Evolutionary conservation across 345 rosid genomes (phyloP), one percentile per base, ranked within the genome.

Genomic region (Carallia brachiata): DNA sequence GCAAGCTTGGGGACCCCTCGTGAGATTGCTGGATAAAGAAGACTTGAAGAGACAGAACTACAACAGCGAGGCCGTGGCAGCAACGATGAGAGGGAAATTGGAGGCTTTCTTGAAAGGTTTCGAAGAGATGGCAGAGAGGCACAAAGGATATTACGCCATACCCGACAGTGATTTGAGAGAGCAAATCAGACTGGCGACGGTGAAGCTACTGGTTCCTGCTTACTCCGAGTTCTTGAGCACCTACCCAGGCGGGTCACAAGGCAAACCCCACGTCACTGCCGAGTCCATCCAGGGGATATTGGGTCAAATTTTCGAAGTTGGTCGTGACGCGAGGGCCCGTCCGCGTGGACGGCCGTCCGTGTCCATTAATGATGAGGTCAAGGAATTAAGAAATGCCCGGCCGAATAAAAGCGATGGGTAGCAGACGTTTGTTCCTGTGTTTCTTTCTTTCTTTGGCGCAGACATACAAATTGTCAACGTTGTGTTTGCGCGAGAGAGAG

Each of bases 151-250:
- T 28, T 82, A 70, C 58, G 66, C 52, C 7, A 84, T 88, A 69
- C 83, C 81, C 31, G 93, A 83, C n/a, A 61, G 1, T 13, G 87
- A 80, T 74, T 72, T 86, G 78, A 84, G 88, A 66, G 85, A 71
- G 73, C 89, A 88, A 67, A 80, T 86, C 13, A 77, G 79, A 52
- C 82, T 78, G 68, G 81, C 88, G 6, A 86, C 88, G 0, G 67
- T 77, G 63, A 76, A 82, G 65, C 59, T 84, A 2, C 77, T 88
- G 68, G 80, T 80, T 70, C 79, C 86, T 0, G 85, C 76, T 6
- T 86, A 83, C 50, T 32, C 67, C 13, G 79, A 79, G 68, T 88
- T 83, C 72, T 32, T 78, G 70, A 70, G 65, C 9, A n/a, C 65
- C 17, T 50, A 74, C 44, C 69, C 81, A 0, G 30, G 62, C 1